Conservation (phyloP, 768 basidiomycete species). For the Sarcodon aspratus region DNA sequence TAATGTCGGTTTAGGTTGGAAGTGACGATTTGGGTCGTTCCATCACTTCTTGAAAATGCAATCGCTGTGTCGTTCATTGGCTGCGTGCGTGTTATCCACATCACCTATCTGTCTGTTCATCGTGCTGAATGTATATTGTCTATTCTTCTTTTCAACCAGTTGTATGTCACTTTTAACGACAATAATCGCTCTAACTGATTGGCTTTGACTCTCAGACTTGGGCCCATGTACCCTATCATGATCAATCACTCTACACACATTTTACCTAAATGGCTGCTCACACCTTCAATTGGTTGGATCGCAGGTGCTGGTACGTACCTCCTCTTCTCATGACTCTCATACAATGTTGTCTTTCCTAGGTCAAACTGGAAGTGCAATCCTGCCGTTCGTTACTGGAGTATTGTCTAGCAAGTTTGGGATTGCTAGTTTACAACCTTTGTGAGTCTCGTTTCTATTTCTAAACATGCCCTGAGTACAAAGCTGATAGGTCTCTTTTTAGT, state of each 20-base stretch:
- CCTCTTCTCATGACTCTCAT: too few species aligned
- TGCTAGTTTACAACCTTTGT: too few species aligned
- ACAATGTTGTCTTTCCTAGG: too few species aligned
- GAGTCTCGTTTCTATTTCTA: too few species aligned
- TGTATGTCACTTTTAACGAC: too few species aligned
- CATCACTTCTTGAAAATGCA: slow-evolving; percentile 37
- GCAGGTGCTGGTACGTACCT: slow-evolving; percentile 24
- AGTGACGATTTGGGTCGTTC: slow-evolving; percentile 41
- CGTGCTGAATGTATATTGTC: background rate
- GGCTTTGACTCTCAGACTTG: slow-evolving; percentile 19
- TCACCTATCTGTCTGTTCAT: background rate
- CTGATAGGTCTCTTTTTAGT: slow-evolving; percentile 16
- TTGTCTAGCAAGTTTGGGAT: slow-evolving; percentile 16
- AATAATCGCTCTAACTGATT: too few species aligned
- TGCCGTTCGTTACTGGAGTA: slow-evolving; percentile 67
- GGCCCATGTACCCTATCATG: slow-evolving; percentile 41
- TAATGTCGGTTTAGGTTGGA: slow-evolving; percentile 22
- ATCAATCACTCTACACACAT: slow-evolving; percentile 63
- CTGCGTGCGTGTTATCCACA: slow-evolving; percentile 1
- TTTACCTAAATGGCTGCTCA: slow-evolving; percentile 60
- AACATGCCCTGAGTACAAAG: too few species aligned
- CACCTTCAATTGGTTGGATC: slow-evolving; percentile 28
- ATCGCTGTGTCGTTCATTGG: slow-evolving; percentile 27
- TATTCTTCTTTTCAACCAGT: background rate
- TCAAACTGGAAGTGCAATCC: slow-evolving; percentile 57